A percentile compares a stretch with the other conserved stretches of the same genome.
These are phyloP conservation scores for Coffea canephora DNA, from an alignment of 257 asterid species.

Conservation along the genomic window DNA sequence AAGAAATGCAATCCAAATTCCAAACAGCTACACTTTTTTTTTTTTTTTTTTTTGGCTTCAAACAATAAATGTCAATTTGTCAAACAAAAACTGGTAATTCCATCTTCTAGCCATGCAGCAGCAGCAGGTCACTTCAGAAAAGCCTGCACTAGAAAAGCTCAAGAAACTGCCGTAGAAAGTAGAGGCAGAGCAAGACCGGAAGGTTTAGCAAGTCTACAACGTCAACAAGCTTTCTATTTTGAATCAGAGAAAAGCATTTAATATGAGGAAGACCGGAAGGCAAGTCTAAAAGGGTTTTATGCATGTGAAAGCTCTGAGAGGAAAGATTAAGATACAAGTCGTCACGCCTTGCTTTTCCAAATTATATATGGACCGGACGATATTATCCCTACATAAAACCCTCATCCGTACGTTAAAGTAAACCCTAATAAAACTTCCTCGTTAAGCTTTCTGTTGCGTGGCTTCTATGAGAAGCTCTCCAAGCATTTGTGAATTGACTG, in stretches of 20 bases:
- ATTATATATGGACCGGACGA: not conserved
- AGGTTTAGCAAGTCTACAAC: not conserved
- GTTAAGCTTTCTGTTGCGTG: slow-evolving; percentile 45
- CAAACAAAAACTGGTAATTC: not conserved
- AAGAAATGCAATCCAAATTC: too few relatives aligned
- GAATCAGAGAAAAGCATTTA: not conserved
- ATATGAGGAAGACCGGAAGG: not conserved
- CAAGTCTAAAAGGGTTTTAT: not conserved
- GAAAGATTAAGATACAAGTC: not conserved
- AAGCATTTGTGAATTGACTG: slow-evolving; percentile 29
- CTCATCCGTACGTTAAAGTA: slow-evolving; percentile 40
- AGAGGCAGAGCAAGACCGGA: not conserved
- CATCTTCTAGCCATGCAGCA: not conserved
- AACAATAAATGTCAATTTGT: not conserved
- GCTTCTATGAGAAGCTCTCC: slow-evolving; percentile 47
- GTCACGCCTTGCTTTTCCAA: not conserved
- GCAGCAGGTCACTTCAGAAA: not conserved
- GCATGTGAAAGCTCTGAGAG: not conserved
- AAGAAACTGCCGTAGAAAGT: not conserved
- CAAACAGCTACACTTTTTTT: too few relatives aligned
- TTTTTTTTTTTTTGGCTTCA: too few relatives aligned
- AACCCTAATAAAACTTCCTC: slow-evolving; percentile 52
- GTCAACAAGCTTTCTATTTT: not conserved
- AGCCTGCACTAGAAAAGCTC: not conserved
- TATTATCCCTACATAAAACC: slow-evolving; percentile 11